Percentiles rank a stretch among this genome's conserved stretches.
Evolutionary conservation across 2,329 filamentous ascomycete species (phyloP).

Genomic region (Pseudogymnoascus sp.): DNA sequence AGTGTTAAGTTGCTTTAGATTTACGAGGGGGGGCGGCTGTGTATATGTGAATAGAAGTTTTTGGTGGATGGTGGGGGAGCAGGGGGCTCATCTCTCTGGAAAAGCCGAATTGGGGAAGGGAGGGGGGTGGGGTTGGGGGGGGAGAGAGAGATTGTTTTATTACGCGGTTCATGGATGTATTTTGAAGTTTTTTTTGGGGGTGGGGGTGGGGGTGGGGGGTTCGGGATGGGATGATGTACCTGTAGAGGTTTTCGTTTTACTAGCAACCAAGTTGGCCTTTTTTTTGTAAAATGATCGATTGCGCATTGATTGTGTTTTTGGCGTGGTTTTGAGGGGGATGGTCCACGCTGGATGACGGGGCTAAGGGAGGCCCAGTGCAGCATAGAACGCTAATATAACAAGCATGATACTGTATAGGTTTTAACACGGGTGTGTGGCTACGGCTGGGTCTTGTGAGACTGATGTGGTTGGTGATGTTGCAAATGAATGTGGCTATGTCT

Average conservation of each 20-base stretch:
- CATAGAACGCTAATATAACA: background rate
- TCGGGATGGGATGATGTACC: background rate
- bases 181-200: background rate
- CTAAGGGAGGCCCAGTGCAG: background rate
- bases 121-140: background rate
- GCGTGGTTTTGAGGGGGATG: background rate
- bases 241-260: conserved; percentile 6
- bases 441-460: background rate
- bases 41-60: conserved; percentile 6
- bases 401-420: background rate
- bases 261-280: conserved; percentile 3
- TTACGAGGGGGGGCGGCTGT: background rate
- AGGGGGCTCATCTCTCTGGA: background rate
- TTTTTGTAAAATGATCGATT: background rate
- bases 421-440: background rate
- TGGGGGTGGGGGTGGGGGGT: background rate
- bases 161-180: conserved; percentile 6
- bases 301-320: background rate
- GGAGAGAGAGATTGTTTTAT: background rate
- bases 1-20: conserved; percentile 6
- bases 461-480: background rate
- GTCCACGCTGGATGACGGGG: background rate
- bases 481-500: background rate
- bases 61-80: background rate
- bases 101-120: background rate